Evolutionary conservation across 139 green algal species (phyloP).

Genomic region (Tetratostichococcus sp.): DNA sequence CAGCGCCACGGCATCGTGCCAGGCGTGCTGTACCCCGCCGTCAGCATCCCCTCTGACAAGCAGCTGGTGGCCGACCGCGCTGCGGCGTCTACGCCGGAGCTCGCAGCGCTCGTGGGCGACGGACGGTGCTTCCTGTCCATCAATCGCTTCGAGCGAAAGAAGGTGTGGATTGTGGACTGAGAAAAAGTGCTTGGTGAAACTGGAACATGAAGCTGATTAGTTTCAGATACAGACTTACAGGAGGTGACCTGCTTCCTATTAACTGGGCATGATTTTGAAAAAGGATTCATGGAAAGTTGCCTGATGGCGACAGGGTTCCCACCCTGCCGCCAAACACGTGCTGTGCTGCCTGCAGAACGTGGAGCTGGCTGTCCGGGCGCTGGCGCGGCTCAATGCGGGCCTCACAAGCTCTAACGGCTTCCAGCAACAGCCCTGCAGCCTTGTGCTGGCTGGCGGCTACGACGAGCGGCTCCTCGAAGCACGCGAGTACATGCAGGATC

Average conservation of each 20-base stretch:
- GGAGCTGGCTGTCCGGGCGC: slow-evolving; percentile 74
- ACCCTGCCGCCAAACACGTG: too few relatives aligned
- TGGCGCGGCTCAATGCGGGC: slow-evolving; percentile 41
- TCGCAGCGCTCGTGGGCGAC: slow-evolving; percentile 38
- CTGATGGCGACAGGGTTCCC: too few relatives aligned
- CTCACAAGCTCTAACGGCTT: too few relatives aligned
- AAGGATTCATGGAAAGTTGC: background rate
- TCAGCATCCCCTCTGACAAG: slow-evolving; percentile 49
- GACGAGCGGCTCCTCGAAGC: slow-evolving; percentile 88
- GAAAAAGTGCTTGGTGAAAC: too few relatives aligned
- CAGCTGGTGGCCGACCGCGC: slow-evolving; percentile 39
- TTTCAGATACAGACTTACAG: too few relatives aligned
- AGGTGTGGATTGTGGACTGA: slow-evolving; percentile 33
- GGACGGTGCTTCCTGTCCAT: slow-evolving; percentile 86
- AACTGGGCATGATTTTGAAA: too few relatives aligned
- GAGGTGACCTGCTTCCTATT: too few relatives aligned
- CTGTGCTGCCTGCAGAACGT: slow-evolving; percentile 61
- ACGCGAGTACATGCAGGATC: slow-evolving; percentile 72
- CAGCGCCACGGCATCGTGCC: slow-evolving; percentile 34
- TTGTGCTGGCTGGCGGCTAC: slow-evolving; percentile 84
- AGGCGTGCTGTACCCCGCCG: slow-evolving; percentile 85
- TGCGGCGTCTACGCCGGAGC: slow-evolving; percentile 31
- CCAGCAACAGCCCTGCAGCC: background rate
- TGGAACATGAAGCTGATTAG: too few relatives aligned
- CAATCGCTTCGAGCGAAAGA: slow-evolving; percentile 98